These are phyloP conservation scores for Paecilomyces variotii DNA, from an alignment of 2,329 filamentous ascomycete genomes.

Conservation along the genomic window DNA sequence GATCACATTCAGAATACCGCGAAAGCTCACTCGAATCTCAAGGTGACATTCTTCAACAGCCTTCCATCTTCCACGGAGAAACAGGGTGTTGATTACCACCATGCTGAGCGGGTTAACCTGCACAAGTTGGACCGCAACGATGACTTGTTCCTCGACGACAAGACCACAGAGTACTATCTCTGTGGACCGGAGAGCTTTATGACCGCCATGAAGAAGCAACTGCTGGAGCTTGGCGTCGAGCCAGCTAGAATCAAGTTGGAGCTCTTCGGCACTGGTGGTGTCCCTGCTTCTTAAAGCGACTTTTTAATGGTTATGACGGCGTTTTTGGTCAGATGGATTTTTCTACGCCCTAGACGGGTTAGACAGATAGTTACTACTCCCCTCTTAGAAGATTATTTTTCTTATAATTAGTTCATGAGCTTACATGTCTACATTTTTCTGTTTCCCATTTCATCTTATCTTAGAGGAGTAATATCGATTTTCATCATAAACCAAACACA, in stretches of 20 bases:
- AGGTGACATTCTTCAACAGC: constrained; percentile 52
- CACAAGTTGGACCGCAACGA: constrained; percentile 43
- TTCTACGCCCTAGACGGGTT: too few species aligned
- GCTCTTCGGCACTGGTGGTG: constrained; percentile 54
- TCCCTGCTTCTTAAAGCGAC: constrained; percentile 10
- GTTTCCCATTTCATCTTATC: too few species aligned
- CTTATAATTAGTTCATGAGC: too few species aligned
- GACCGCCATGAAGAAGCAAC: constrained; percentile 47
- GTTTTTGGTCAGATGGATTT: background rate
- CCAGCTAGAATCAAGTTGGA: constrained; percentile 57
- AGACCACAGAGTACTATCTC: constrained; percentile 57
- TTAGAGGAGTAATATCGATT: too few species aligned
- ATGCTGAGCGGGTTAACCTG: constrained; percentile 53
- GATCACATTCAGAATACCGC: constrained; percentile 43
- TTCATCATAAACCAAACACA: too few species aligned
- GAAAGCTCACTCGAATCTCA: constrained; percentile 39
- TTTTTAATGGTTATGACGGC: background rate
- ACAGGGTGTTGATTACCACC: constrained; percentile 51
- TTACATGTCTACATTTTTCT: too few species aligned
- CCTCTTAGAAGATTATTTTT: too few species aligned
- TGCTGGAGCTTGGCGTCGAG: constrained; percentile 50
- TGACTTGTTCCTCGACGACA: constrained; percentile 49
- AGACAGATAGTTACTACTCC: too few species aligned
- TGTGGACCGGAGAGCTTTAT: constrained; percentile 68
- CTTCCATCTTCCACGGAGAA: constrained; percentile 39